Percentiles rank a stretch among this genome's conserved stretches.
These are phyloP conservation scores for Elsinoe necatrix DNA, from an alignment of 2,329 filamentous ascomycete genomes.

Conservation along the genomic window DNA sequence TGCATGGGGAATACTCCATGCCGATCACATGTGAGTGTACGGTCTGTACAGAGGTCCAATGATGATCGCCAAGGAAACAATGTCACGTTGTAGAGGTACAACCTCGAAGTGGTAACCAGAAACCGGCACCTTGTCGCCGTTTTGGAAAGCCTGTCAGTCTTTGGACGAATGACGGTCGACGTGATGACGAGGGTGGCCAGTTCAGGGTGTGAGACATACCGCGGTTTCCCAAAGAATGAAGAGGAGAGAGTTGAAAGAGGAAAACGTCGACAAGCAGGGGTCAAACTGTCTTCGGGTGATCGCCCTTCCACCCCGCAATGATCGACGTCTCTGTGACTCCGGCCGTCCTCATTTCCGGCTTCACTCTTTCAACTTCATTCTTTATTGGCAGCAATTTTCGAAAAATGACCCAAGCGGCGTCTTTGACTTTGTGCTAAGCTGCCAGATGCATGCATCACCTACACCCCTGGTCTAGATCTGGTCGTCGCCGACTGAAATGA, in stretches of 20 bases:
- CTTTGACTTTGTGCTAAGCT: background rate
- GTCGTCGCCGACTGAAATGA: background rate
- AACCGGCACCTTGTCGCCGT: background rate
- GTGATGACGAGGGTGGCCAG: background rate
- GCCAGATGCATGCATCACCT: background rate
- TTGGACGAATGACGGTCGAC: background rate
- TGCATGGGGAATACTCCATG: background rate
- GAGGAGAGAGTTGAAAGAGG: constrained; percentile 5
- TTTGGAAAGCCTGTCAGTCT: background rate
- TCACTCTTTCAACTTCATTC: background rate
- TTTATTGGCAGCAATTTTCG: background rate
- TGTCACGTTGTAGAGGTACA: constrained; percentile 3
- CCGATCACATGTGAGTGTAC: background rate
- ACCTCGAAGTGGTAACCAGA: constrained; percentile 2
- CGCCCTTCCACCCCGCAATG: background rate
- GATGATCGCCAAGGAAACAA: background rate
- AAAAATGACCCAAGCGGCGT: constrained; percentile 6
- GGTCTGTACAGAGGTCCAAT: background rate
- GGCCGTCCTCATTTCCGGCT: background rate
- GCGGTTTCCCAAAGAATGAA: constrained; percentile 6
- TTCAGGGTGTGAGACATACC: constrained; percentile 14
- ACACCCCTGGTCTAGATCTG: background rate
- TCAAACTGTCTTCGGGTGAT: constrained; percentile 6
- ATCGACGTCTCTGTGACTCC: background rate
- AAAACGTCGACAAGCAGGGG: constrained; percentile 3